These are phyloP conservation scores for Diospyros lotus DNA, from an alignment of 148 eudicot species.

Conservation along the genomic window DNA sequence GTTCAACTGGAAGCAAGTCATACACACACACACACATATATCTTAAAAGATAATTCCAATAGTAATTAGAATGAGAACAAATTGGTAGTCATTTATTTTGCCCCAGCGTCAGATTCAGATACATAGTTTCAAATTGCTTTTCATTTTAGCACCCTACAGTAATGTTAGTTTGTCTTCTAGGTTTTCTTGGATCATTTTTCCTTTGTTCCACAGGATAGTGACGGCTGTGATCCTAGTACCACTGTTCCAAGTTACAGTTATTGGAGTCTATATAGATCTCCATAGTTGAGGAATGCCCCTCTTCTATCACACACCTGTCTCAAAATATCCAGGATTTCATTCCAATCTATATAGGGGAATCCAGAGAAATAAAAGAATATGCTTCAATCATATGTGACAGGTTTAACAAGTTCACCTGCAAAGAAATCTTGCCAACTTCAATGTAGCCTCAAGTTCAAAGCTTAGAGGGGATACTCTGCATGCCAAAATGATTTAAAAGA, in stretches of 20 bases:
- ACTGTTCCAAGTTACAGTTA: background rate
- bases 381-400: slow-evolving; percentile 1
- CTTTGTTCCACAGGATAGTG: no score
- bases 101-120: no score
- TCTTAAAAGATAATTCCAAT: no score
- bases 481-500: slow-evolving; percentile 5
- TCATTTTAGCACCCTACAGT: no score
- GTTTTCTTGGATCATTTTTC: no score
- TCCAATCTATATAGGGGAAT: background rate
- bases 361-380: background rate
- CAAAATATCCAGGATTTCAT: background rate
- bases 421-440: slow-evolving; percentile 91
- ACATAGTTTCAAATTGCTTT: no score
- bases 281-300: background rate
- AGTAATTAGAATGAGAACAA: no score
- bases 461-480: slow-evolving; percentile 96
- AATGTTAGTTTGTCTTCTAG: no score
- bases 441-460: slow-evolving; percentile 96
- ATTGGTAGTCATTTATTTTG: no score
- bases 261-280: background rate
- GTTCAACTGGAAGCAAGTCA: no score
- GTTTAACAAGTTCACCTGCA: slow-evolving; percentile 60
- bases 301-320: background rate
- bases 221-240: background rate
- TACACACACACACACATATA: no score